These are phyloP conservation scores for Kwoniella botswanensis DNA, from an alignment of 768 basidiomycete genomes.

Conservation along the genomic window DNA sequence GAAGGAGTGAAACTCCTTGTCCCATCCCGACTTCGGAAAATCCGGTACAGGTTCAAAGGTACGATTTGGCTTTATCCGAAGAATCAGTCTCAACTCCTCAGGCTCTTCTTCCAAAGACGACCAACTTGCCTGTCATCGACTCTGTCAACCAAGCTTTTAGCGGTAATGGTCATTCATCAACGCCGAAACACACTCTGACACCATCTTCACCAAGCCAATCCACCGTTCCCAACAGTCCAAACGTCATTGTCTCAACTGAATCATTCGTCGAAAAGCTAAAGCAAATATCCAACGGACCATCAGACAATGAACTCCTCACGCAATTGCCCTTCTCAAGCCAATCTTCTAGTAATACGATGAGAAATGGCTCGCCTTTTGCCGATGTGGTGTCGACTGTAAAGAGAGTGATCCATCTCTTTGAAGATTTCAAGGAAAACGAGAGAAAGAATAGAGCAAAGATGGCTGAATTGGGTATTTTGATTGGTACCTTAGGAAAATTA, in stretches of 20 bases:
- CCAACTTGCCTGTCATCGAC: not conserved
- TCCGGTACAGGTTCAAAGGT: not conserved
- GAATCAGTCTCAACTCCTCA: too few species aligned
- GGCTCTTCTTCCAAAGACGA: not conserved
- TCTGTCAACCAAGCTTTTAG: too few species aligned
- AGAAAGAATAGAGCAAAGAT: not conserved
- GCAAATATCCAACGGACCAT: not conserved
- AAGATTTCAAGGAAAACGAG: not conserved
- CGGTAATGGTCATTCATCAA: too few species aligned
- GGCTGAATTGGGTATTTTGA: not conserved
- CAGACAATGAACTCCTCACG: too few species aligned
- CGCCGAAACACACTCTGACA: too few species aligned
- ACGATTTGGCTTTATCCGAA: too few species aligned
- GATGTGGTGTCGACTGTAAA: not conserved
- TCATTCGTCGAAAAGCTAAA: not conserved
- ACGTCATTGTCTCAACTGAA: not conserved
- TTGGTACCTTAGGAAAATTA: not conserved
- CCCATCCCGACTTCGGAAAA: not conserved
- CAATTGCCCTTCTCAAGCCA: too few species aligned
- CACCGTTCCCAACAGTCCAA: too few species aligned
- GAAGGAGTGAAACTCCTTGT: conserved; percentile 9
- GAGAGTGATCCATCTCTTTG: not conserved
- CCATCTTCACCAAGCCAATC: too few species aligned
- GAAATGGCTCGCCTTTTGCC: not conserved
- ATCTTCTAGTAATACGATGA: too few species aligned